phyloP scores from a whole-genome alignment of 2,329 filamentous ascomycete genomes.

The Colletotrichum gigasporum region DNA sequence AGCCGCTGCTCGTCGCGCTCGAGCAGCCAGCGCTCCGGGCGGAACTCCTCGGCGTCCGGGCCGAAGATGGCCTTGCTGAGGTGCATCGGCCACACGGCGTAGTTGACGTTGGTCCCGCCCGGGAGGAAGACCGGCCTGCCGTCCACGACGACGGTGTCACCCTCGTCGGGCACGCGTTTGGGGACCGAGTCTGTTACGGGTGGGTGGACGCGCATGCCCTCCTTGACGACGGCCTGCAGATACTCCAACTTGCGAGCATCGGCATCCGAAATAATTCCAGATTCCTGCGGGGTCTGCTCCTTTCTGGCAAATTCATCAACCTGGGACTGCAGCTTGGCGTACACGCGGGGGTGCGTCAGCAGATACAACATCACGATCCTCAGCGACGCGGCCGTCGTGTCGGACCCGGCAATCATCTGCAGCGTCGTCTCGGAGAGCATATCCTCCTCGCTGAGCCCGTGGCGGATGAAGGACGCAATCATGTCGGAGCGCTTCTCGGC shows the following conservation, averaged over 20 bases:
- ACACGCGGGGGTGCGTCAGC: conserved; percentile 56
- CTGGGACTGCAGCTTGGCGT: conserved; percentile 57
- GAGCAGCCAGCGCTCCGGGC: conserved; percentile 69
- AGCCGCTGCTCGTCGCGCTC: conserved; percentile 40
- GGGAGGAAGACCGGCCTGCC: conserved; percentile 41
- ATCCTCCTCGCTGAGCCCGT: conserved; percentile 40
- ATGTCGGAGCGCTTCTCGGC: conserved; percentile 19
- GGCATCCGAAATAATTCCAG: conserved; percentile 47
- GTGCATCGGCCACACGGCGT: conserved; percentile 51
- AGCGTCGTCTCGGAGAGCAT: conserved; percentile 43
- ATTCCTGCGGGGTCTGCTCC: neutral
- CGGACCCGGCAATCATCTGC: conserved; percentile 44
- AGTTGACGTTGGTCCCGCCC: conserved; percentile 34
- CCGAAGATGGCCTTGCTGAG: conserved; percentile 65
- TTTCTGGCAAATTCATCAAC: conserved; percentile 46
- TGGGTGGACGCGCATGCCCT: conserved; percentile 64
- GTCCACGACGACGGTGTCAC: conserved; percentile 36
- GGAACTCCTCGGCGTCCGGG: conserved; percentile 61
- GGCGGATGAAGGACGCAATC: conserved; percentile 51
- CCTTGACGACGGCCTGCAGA: conserved; percentile 66
- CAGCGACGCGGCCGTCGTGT: conserved; percentile 45
- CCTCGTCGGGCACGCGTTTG: conserved; percentile 46
- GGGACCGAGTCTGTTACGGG: conserved; percentile 49
- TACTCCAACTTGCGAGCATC: conserved; percentile 60
- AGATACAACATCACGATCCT: conserved; percentile 61